Evolutionary conservation across 768 basidiomycete genomes (phyloP), one percentile per base, ranked within the genome.

Genomic region (Filobasidium floriforme): DNA sequence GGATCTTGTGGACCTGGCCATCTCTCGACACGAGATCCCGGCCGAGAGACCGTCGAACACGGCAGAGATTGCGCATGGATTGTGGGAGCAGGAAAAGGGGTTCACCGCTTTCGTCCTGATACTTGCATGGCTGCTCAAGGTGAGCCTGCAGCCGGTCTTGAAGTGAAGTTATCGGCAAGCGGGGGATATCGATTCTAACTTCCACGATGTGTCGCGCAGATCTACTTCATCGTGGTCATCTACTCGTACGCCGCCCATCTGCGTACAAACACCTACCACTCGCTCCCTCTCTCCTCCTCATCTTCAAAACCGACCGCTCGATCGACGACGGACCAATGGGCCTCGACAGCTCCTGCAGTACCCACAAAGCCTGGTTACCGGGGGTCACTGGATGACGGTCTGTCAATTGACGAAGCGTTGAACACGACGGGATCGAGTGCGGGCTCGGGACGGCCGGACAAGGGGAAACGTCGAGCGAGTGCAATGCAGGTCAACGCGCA

Each of bases 201-300:
- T 37, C 32, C 4, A 3, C 9, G 32, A 37, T 37, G 32, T 37
- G 32, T 9, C 32, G 9, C 32, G 32, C 32, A 97, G 94, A 82
- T 94, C 64, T 99, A 96, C 81, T 92, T 99, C 78, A 88, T 88
- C 52, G 80, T 89, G 49, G 79, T 92, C 64, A 81, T 98, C 37
- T 99, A 98, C 79, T 97, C 94, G 15, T 97, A 89, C 77, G 92
- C 92, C 2, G 82, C 85, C 1, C 96, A 97, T 77, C 87, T 98
- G 62, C 89, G 92, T 54, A 88, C 88, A 73, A 90, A 92, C 55
- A 89, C 90, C 26, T 97, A 93, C 75, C 88, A 89, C 69, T 81
- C 87, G 15, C 85, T 99, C 52, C 87, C 89, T 1, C 61, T 77
- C n/a, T 78, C 79, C 1, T 72, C 71, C 1, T 62, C 68, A 19